Percentiles rank a stretch among this genome's conserved stretches.
Conservation (phyloP, 768 basidiomycete genomes). For the Pleurotus giganteus region DNA sequence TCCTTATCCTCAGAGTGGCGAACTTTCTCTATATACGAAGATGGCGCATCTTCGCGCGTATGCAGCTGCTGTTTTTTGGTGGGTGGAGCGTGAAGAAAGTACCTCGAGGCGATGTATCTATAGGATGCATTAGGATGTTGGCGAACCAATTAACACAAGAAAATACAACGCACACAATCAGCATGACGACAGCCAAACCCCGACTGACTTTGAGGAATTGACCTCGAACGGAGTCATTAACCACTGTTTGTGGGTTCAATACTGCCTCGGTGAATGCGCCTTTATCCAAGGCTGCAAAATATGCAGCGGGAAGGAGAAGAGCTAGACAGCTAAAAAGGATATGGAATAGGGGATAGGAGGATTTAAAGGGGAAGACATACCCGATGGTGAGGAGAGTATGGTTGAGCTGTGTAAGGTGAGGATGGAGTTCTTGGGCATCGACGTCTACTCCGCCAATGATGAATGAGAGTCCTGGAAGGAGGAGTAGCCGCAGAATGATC, state of each 20-base stretch:
- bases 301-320: conserved; percentile 62
- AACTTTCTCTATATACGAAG: conserved; percentile 39
- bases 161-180: conserved; percentile 46
- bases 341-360: neutral
- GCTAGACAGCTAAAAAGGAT: conserved; percentile 48
- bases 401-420: conserved; percentile 63
- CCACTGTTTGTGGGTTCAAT: conserved; percentile 9
- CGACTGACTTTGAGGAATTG: conserved; percentile 61
- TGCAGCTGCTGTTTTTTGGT: conserved; percentile 46
- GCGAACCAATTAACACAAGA: neutral
- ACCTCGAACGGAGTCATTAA: conserved; percentile 42
- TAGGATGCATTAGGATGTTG: neutral
- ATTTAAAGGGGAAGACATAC: conserved; percentile 26
- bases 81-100: conserved; percentile 71
- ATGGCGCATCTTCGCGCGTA: conserved; percentile 41
- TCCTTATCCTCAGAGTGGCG: conserved; percentile 32
- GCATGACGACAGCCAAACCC: conserved; percentile 61
- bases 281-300: conserved; percentile 60
- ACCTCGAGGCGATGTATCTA: conserved; percentile 65
- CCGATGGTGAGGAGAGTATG: conserved; percentile 69
- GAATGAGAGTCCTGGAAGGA: conserved; percentile 69
- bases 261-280: conserved; percentile 20
- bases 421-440: conserved; percentile 65
- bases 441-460: conserved; percentile 65
- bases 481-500: conserved; percentile 65